phyloP scores from a whole-genome alignment of 2,329 filamentous ascomycete species.

The Emmonsiellopsis sp. region DNA sequence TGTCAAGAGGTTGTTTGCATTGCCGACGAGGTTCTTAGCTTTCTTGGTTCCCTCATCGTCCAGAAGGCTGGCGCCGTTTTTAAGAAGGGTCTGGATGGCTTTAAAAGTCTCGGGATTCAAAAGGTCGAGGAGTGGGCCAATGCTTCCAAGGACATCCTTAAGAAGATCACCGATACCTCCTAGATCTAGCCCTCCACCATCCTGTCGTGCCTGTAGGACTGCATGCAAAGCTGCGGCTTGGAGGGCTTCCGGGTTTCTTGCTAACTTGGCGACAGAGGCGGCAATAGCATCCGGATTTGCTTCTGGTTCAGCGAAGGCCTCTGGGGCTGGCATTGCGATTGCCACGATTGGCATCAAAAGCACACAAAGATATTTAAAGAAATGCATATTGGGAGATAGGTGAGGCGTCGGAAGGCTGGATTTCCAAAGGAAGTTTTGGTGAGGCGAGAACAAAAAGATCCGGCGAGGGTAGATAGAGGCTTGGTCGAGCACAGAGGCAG shows the following conservation, averaged over 20 bases:
- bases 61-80: neutral
- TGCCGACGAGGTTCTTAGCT: slow-evolving; percentile 2
- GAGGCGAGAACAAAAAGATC: neutral
- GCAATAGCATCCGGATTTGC: neutral
- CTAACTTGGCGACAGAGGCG: neutral
- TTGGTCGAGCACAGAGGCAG: neutral
- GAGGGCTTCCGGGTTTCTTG: neutral
- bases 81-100: slow-evolving; percentile 3
- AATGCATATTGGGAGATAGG: neutral
- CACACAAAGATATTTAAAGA: neutral
- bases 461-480: neutral
- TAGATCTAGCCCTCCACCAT: neutral
- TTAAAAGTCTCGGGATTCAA: slow-evolving; percentile 5
- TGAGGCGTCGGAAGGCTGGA: too few relatives aligned
- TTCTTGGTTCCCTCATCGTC: slow-evolving; percentile 6
- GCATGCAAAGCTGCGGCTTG: neutral
- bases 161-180: neutral
- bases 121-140: neutral
- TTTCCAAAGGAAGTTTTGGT: too few relatives aligned
- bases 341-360: neutral
- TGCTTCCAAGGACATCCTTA: neutral
- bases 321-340: neutral
- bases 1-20: slow-evolving; percentile 2
- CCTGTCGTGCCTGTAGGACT: neutral
- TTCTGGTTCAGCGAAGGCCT: neutral